phyloP scores from a whole-genome alignment of 306 rosid species.

The Astragalus glycyphyllos region DNA sequence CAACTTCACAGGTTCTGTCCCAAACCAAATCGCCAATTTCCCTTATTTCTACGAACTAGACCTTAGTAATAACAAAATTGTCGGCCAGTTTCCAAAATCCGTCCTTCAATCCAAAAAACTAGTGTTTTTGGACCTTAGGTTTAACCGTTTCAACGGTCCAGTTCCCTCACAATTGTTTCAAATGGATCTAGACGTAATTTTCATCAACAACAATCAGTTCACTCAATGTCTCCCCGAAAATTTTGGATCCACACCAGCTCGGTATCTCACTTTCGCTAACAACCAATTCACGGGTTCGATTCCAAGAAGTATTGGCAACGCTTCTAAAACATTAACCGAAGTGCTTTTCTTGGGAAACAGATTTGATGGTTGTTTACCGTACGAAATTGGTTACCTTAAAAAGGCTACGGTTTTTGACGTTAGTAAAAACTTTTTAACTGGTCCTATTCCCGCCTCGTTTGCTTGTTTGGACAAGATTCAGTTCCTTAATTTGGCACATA shows the following conservation, averaged over 20 bases:
- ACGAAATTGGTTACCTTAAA: conserved; percentile 63
- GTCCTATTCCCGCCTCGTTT: conserved; percentile 79
- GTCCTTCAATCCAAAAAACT: conserved; percentile 35
- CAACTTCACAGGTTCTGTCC: conserved; percentile 49
- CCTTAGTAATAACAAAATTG: conserved; percentile 64
- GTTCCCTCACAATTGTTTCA: conserved; percentile 51
- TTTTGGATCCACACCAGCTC: conserved; percentile 65
- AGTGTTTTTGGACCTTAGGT: conserved; percentile 79
- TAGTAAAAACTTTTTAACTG: conserved; percentile 52
- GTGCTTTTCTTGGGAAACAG: conserved; percentile 68
- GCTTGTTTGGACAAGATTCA: conserved; percentile 59
- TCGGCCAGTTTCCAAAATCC: conserved; percentile 47
- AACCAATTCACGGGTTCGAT: conserved; percentile 62
- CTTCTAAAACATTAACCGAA: conserved; percentile 55
- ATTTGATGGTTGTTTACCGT: conserved; percentile 69
- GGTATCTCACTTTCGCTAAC: conserved; percentile 71
- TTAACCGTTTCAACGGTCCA: conserved; percentile 43
- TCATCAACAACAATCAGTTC: conserved; percentile 71
- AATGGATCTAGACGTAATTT: conserved; percentile 61
- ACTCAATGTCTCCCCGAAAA: conserved; percentile 46
- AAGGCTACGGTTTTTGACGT: conserved; percentile 63
- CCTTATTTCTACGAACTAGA: conserved; percentile 71
- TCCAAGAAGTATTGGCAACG: conserved; percentile 65
- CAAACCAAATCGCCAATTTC: background rate
- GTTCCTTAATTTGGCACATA: conserved; percentile 50